A percentile compares a stretch with the other conserved stretches of the same genome.
Evolutionary conservation across 495 filamentous ascomycete genomes (phyloP).

Genomic region (Clavariopsis aquatica): DNA sequence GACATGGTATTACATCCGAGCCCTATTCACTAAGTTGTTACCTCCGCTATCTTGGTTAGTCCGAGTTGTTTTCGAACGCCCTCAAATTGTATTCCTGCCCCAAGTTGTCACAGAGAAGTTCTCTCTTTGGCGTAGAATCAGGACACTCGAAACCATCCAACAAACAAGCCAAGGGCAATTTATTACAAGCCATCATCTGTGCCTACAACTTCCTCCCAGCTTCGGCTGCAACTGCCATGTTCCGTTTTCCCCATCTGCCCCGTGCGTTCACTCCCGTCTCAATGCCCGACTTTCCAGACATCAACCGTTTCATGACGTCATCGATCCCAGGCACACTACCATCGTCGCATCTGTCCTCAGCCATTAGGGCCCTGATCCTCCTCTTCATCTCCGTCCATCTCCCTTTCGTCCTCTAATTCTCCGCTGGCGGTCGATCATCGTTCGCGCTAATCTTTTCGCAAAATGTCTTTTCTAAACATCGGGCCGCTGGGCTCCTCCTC

Average conservation of each 20-base stretch:
- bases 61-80: no score
- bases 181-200: no score
- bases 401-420: not conserved
- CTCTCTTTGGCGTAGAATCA: no score
- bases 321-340: not conserved
- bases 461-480: not conserved
- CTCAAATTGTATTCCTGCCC: no score
- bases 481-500: not conserved
- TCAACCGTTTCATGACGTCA: slow-evolving; percentile 26
- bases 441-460: not conserved
- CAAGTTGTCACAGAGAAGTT: no score
- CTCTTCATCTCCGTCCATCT: not conserved
- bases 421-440: slow-evolving; percentile 1
- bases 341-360: not conserved
- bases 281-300: slow-evolving; percentile 4
- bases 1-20: no score
- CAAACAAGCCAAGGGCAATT: no score
- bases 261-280: not conserved
- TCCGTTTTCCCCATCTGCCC: not conserved
- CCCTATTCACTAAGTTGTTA: no score
- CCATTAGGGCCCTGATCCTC: not conserved
- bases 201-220: no score
- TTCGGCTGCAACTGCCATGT: no score
- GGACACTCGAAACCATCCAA: no score
- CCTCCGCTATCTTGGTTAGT: no score